Evolutionary conservation across 768 basidiomycete species (phyloP), one percentile per base, ranked within the genome.

Genomic region (Lepiota venenata): DNA sequence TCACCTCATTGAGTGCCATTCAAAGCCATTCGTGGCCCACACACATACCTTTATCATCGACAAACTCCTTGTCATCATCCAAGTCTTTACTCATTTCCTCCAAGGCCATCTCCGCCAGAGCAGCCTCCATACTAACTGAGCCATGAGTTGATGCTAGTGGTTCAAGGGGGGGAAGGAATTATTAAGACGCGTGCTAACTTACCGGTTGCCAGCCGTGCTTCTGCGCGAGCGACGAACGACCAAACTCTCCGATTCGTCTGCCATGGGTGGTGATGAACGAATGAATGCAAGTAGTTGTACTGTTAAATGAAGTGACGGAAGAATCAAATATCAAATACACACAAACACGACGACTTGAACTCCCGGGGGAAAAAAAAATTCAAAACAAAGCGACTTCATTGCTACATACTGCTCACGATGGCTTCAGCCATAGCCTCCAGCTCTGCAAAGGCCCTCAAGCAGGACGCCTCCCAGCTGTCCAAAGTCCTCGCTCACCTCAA

Each of bases 201-300:
- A 88, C 88, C 88, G 71, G 63, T 91, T 92, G 2, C 90, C 90
- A 1, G 89, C 90, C 0, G 88, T 92, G 61, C 83, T 87, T 39
- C 90, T 78, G 59, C 73, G 81, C 11, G 85, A 71, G 52, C 90
- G 76, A 35, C 90, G 81, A 16, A 70, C 71, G 10, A 77, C 83
- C 2, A 84, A 67, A 49, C 65, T 68, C 46, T 85, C 81, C 47
- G 27, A 32, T 6, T 37, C 37, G 21, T 55, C 52, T 9, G 46
- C 32, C 40, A 41, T 48, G 32, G 37, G n/a, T 20, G 22, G 11
- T 38, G 35, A 7, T 40, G 54, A 36, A 35, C 27, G 38, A 9
- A 4, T 11, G 5, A 12, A 39, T 29, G 32, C n/a, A n/a, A n/a
- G n/a, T n/a, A n/a, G n/a, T n/a, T n/a, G n/a, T n/a, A n/a, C n/a